Evolutionary conservation across 1,284 basidiomycete species (phyloP).

Genomic region (Lentinus polychrous): DNA sequence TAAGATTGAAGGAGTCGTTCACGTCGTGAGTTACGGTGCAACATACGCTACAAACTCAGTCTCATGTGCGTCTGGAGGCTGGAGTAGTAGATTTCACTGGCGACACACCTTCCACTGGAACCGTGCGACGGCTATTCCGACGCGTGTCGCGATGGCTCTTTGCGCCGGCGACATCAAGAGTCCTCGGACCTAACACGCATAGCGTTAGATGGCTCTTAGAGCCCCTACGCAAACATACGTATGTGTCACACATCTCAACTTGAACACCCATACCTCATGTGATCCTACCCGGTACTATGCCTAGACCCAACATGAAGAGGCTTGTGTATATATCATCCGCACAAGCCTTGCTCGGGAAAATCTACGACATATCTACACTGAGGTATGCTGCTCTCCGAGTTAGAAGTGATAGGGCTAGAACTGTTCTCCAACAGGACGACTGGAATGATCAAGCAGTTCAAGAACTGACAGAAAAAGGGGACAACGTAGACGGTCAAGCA

Average conservation of each 20-base stretch:
- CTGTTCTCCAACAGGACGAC: slow-evolving; percentile 25
- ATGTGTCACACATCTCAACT: background rate
- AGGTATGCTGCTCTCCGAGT: background rate
- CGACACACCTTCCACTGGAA: background rate
- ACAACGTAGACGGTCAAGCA: slow-evolving; percentile 30
- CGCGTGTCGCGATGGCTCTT: background rate
- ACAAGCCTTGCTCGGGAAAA: slow-evolving; percentile 6
- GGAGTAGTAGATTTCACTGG: background rate
- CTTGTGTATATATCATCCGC: slow-evolving; percentile 10
- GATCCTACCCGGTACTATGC: background rate
- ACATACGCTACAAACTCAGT: background rate
- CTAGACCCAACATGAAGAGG: slow-evolving; percentile 5
- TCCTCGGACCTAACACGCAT: slow-evolving; percentile 9
- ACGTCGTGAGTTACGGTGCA: background rate
- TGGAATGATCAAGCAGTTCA: slow-evolving; percentile 62
- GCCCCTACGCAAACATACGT: slow-evolving; percentile 3
- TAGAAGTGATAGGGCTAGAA: too few relatives aligned
- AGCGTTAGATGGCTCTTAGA: slow-evolving; percentile 8
- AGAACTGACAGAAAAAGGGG: slow-evolving; percentile 47
- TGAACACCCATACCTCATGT: background rate
- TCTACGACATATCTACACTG: slow-evolving; percentile 11
- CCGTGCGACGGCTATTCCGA: background rate
- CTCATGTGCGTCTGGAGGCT: background rate
- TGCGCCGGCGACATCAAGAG: background rate
- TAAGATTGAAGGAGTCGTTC: background rate